Evolutionary conservation across 345 rosid genomes (phyloP).

Genomic region (Toxicodendron radicans): DNA sequence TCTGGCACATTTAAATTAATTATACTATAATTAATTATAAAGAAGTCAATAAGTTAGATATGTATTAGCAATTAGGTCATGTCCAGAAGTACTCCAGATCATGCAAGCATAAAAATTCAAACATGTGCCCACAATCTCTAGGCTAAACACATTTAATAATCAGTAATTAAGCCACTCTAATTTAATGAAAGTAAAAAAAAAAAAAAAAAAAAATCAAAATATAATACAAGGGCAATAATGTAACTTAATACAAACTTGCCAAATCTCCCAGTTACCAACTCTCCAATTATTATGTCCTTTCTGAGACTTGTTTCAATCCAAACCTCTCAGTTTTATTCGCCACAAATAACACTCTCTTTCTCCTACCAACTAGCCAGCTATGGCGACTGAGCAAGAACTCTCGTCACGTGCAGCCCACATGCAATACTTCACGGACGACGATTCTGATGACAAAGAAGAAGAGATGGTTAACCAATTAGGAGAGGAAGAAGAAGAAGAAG

Average conservation of each 20-base stretch:
- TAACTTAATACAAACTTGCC: neutral
- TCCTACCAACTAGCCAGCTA: constrained; percentile 9
- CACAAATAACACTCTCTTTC: neutral
- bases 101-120: neutral
- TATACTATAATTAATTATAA: too few species aligned
- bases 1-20: too few species aligned
- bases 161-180: neutral
- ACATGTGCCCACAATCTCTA: neutral
- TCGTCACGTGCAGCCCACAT: constrained; percentile 31
- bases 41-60: neutral
- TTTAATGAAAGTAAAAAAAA: too few species aligned
- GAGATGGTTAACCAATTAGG: neutral
- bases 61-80: neutral
- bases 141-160: neutral
- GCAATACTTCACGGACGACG: constrained; percentile 43
- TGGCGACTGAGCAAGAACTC: constrained; percentile 39
- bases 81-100: too few species aligned
- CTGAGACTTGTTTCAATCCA: constrained; percentile 9
- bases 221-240: neutral
- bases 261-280: neutral
- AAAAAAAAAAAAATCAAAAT: too few species aligned
- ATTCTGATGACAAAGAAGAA: constrained; percentile 32
- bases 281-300: constrained; percentile 28
- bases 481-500: neutral
- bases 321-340: constrained; percentile 11